Base-by-base conservation (phyloP, 257 asterid genomes). In the Nyctanthes arbortristis region DNA sequence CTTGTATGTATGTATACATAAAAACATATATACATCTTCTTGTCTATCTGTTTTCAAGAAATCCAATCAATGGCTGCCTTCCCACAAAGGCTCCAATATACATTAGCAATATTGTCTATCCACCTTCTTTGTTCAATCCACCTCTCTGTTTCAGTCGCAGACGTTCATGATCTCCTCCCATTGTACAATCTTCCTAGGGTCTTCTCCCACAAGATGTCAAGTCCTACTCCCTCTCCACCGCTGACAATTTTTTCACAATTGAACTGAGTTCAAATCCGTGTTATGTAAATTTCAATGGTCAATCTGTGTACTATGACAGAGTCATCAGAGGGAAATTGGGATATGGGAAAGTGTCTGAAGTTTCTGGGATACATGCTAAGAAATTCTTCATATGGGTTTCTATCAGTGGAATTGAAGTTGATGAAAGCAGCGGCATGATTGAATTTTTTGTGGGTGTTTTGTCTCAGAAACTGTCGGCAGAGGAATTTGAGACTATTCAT, bases 311-410 rank as follows among this genome's bases (percentile, higher is more conserved):
- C 62, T 91, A 82, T 40, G 92, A 87, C 22, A 68, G 24, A 5
- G 62, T 69, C 36, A 68, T 92, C 28, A 79, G 65, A 13, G 97
- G 97, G 36, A 88, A 91, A 61, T 35, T 91, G 67, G 82, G 70
- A 0, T 76, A 61, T 22, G 95, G 95, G 9, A 68, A 68, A 54
- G 95, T 91, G 1, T 84, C 73, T 1, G 88, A 66, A 13, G 91
- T 91, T 30, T 81, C 90, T 0, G 97, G 97, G 16, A 87, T 91
- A 35, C 93, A 81, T 74, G 95, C 93, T 0, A 89, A 81, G 77
- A 78, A 84, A 61, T 43, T 84, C 33, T 89, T 89, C 74, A 0
- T 89, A 0, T 89, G 96, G 96, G 84, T 91, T 1, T 63, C 89
- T 9, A 88, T 91, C 0, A 75, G 72, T 62, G 93, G 88, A 34